Evolutionary conservation across 1,284 basidiomycete species (phyloP).

Genomic region (Sporisorium exsertum): DNA sequence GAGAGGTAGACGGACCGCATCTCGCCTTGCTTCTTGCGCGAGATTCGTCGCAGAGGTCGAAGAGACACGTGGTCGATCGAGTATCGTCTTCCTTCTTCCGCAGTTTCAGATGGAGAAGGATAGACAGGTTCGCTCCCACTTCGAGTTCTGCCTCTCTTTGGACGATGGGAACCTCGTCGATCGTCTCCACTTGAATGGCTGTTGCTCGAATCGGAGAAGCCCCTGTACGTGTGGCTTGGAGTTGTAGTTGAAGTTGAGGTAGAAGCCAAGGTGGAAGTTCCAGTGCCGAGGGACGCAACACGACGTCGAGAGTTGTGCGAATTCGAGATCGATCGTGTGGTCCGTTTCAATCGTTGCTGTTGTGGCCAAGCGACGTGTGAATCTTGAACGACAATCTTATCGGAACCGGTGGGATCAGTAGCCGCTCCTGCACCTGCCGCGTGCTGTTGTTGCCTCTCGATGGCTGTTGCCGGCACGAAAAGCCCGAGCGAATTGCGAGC

Average conservation of each 20-base stretch:
- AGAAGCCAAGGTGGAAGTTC: neutral
- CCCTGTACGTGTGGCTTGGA: neutral
- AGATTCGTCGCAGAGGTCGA: constrained; percentile 13
- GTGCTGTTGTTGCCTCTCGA: neutral
- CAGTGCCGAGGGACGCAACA: neutral
- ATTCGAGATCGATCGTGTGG: constrained; percentile 28
- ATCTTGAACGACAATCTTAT: neutral
- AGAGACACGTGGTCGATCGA: neutral
- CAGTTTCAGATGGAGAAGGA: neutral
- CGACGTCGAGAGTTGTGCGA: constrained; percentile 4
- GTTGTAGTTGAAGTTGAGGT: neutral
- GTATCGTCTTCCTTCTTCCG: neutral
- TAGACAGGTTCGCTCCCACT: constrained; percentile 7
- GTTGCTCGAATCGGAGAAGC: neutral
- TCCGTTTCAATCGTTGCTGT: constrained; percentile 12
- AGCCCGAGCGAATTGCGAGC: constrained; percentile 10
- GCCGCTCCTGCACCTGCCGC: neutral
- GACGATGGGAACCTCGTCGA: neutral
- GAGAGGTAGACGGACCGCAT: constrained; percentile 23
- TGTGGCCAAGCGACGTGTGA: neutral
- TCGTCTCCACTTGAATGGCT: neutral
- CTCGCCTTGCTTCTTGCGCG: constrained; percentile 9
- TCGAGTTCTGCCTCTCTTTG: neutral
- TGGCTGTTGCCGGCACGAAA: neutral
- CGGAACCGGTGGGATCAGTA: neutral